Conservation (phyloP, 2,329 filamentous ascomycete genomes). For the Plectosphaerella cucumerina region DNA sequence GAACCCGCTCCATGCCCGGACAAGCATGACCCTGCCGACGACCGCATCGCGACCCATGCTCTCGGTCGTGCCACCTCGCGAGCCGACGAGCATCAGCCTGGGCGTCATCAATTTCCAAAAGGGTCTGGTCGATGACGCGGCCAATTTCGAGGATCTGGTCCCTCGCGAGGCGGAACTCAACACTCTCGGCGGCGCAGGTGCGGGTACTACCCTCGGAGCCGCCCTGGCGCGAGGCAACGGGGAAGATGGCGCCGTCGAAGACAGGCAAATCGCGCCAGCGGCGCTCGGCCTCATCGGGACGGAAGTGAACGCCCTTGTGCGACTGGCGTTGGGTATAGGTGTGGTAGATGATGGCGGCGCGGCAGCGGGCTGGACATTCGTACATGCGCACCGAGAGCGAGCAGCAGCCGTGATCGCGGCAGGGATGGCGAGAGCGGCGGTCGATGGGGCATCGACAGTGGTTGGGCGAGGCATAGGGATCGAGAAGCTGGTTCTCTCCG, state of each 20-base stretch:
- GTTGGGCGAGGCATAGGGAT: slow-evolving; percentile 16
- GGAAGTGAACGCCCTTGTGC: background rate
- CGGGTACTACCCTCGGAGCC: background rate
- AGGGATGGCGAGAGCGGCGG: slow-evolving; percentile 7
- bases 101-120: background rate
- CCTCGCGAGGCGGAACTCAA: background rate
- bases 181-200: background rate
- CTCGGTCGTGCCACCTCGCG: background rate
- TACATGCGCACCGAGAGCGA: slow-evolving; percentile 9
- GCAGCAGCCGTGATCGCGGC: slow-evolving; percentile 22
- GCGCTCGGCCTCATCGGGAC: background rate
- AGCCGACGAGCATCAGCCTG: background rate
- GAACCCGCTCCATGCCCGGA: background rate
- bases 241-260: slow-evolving; percentile 7
- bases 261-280: slow-evolving; percentile 5
- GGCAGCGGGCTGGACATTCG: slow-evolving; percentile 11
- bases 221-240: background rate
- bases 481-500: slow-evolving; percentile 14
- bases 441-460: slow-evolving; percentile 15
- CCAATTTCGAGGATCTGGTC: background rate
- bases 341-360: slow-evolving; percentile 4
- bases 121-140: background rate
- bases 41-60: background rate
- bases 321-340: background rate
- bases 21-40: background rate